phyloP scores from a whole-genome alignment of 2,329 filamentous ascomycete genomes.

The Fonsecaea multimorphosa region DNA sequence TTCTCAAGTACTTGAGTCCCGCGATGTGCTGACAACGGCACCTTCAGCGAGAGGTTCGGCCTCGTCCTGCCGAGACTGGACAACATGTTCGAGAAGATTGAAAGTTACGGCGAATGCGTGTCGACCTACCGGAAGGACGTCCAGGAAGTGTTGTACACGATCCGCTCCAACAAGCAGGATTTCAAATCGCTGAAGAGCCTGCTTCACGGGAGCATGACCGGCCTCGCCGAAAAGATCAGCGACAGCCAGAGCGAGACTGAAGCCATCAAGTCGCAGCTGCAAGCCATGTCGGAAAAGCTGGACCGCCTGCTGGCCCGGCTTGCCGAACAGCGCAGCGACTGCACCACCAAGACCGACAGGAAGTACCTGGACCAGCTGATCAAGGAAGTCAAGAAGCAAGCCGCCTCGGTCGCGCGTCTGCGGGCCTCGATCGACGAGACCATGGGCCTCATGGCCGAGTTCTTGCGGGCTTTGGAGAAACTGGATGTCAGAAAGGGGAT shows the following conservation, averaged over 20 bases:
- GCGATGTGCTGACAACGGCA: background rate
- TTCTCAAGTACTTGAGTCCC: background rate
- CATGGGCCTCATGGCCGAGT: slow-evolving; percentile 1
- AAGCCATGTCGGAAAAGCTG: slow-evolving; percentile 10
- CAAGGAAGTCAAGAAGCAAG: slow-evolving; percentile 13
- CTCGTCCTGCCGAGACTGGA: slow-evolving; percentile 4
- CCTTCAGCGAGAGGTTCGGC: background rate
- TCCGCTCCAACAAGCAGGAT: slow-evolving; percentile 3
- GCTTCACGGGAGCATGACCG: background rate
- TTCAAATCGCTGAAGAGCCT: slow-evolving; percentile 1
- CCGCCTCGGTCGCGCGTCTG: background rate
- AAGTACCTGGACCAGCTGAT: slow-evolving; percentile 9
- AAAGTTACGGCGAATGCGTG: slow-evolving; percentile 3
- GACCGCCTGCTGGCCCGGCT: slow-evolving; percentile 3
- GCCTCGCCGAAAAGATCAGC: background rate
- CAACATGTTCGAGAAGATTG: slow-evolving; percentile 6
- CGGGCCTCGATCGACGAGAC: slow-evolving; percentile 5
- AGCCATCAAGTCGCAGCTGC: slow-evolving; percentile 3
- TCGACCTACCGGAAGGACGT: slow-evolving; percentile 8
- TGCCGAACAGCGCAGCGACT: slow-evolving; percentile 2
- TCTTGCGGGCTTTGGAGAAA: background rate
- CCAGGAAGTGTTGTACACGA: slow-evolving; percentile 1
- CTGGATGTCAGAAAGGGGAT: background rate
- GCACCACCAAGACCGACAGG: slow-evolving; percentile 10
- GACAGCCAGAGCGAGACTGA: slow-evolving; percentile 1